A percentile compares a stretch with the other conserved stretches of the same genome.
Evolutionary conservation across 2,329 filamentous ascomycete genomes (phyloP).

Genomic region (Botrytis aclada): DNA sequence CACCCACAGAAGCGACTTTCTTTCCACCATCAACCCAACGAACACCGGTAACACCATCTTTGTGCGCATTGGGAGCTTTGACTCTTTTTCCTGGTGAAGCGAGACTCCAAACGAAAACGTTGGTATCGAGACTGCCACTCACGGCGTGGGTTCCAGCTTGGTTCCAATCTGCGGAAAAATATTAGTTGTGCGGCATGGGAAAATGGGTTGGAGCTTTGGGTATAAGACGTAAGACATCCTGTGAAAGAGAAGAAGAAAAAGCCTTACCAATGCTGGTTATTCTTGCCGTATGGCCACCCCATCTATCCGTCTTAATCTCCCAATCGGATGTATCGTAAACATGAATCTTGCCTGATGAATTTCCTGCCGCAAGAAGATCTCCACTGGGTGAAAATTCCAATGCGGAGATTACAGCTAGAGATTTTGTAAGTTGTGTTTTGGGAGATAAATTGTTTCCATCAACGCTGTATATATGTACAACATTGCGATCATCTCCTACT

Average conservation of each 20-base stretch:
- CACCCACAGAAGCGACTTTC: slow-evolving; percentile 75
- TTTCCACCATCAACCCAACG: slow-evolving; percentile 66
- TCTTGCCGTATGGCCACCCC: slow-evolving; percentile 68
- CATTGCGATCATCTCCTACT: slow-evolving; percentile 71
- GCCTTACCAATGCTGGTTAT: slow-evolving; percentile 53
- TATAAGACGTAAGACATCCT: not conserved
- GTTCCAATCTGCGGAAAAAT: slow-evolving; percentile 61
- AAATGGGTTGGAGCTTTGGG: not conserved
- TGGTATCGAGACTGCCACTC: slow-evolving; percentile 85
- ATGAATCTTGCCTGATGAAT: slow-evolving; percentile 80
- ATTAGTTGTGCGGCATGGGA: not conserved
- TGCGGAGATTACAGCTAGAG: slow-evolving; percentile 69
- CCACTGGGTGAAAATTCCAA: slow-evolving; percentile 81
- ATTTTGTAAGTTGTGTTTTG: slow-evolving; percentile 54
- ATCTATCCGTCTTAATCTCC: slow-evolving; percentile 75
- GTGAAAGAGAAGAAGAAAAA: not conserved
- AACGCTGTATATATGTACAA: slow-evolving; percentile 70
- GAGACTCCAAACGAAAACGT: slow-evolving; percentile 89
- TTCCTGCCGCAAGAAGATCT: slow-evolving; percentile 76
- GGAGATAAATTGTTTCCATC: slow-evolving; percentile 53
- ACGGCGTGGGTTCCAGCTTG: slow-evolving; percentile 71
- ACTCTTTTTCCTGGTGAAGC: slow-evolving; percentile 78
- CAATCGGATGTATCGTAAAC: slow-evolving; percentile 67
- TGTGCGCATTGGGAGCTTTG: slow-evolving; percentile 85
- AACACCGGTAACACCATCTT: slow-evolving; percentile 90